phyloP scores from a whole-genome alignment of 257 asterid species.

The Solanum rostratum region DNA sequence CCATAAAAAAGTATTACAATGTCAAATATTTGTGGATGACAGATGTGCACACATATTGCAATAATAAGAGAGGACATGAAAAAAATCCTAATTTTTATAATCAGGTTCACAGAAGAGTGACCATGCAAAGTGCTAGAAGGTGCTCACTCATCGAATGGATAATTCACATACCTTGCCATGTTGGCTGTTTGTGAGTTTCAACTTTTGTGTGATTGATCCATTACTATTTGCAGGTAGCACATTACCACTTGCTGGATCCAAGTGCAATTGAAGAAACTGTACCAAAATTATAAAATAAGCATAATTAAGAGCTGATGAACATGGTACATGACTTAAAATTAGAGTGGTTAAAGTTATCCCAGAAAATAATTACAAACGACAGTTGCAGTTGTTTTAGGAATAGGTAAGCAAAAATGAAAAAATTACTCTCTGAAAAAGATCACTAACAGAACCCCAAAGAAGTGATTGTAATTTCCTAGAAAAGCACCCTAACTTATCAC shows the following conservation, averaged over 20 bases:
- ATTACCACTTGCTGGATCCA: slow-evolving; percentile 89
- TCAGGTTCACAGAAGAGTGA: not conserved
- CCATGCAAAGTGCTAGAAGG: not conserved
- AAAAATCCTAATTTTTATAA: not conserved
- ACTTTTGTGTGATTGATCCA: slow-evolving; percentile 64
- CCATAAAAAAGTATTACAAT: not conserved
- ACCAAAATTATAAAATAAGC: slow-evolving; percentile 3
- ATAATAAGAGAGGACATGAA: not conserved
- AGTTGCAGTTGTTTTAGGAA: not conserved
- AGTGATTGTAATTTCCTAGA: not conserved
- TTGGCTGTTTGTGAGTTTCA: slow-evolving; percentile 73
- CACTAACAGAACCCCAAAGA: not conserved
- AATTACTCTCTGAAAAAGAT: not conserved
- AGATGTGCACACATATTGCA: not conserved
- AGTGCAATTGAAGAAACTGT: slow-evolving; percentile 93
- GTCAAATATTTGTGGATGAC: not conserved
- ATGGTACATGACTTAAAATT: not conserved
- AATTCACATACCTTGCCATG: slow-evolving; percentile 68
- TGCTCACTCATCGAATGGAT: not conserved
- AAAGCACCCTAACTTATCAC: not conserved
- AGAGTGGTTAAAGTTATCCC: not conserved
- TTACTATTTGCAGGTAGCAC: slow-evolving; percentile 62
- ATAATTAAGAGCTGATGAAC: not conserved
- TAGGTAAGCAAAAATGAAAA: not conserved
- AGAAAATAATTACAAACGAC: not conserved